Conservation (phyloP, 108 stramenopile species). For the Chaetoceros tenuissimus region DNA sequence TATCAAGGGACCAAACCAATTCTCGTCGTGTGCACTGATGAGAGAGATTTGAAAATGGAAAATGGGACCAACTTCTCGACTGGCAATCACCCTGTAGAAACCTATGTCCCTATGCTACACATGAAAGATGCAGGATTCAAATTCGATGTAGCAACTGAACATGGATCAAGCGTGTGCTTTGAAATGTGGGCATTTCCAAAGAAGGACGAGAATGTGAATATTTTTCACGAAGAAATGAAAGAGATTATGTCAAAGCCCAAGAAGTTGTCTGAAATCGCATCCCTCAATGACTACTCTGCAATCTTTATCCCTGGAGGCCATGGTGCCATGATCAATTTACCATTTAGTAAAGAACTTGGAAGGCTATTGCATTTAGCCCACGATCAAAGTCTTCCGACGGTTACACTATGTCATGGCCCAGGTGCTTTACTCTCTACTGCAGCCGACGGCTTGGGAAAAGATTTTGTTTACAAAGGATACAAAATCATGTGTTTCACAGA, state of each 20-base stretch:
- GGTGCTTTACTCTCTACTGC: slow-evolving; percentile 18
- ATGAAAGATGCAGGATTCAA: slow-evolving; percentile 20
- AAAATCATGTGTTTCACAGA: slow-evolving; percentile 13
- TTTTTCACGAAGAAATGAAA: slow-evolving; percentile 5
- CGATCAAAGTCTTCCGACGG: slow-evolving; percentile 5
- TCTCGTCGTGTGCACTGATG: slow-evolving; percentile 17
- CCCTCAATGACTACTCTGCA: slow-evolving; percentile 1
- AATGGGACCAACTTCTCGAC: slow-evolving; percentile 17
- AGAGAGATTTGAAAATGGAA: slow-evolving; percentile 11
- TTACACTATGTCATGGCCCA: slow-evolving; percentile 21
- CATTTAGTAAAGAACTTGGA: slow-evolving; percentile 11
- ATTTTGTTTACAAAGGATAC: slow-evolving; percentile 12
- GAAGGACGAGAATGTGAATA: slow-evolving; percentile 8
- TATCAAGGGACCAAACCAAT: slow-evolving; percentile 16
- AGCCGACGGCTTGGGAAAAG: background rate
- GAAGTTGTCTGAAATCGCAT: slow-evolving; percentile 5
- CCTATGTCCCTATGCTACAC: slow-evolving; percentile 17
- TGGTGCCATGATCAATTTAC: slow-evolving; percentile 22
- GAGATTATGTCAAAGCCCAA: slow-evolving; percentile 7
- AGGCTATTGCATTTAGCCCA: slow-evolving; percentile 7
- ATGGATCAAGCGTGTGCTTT: slow-evolving; percentile 3
- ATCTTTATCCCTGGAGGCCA: slow-evolving; percentile 24
- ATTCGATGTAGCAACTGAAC: slow-evolving; percentile 15
- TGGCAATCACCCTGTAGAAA: slow-evolving; percentile 24
- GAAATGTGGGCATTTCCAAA: slow-evolving; percentile 25